A percentile compares a stretch with the other conserved stretches of the same genome.
These are phyloP conservation scores for Entomortierella lignicola DNA, from an alignment of 192 early-diverging fungal species.

Conservation along the genomic window DNA sequence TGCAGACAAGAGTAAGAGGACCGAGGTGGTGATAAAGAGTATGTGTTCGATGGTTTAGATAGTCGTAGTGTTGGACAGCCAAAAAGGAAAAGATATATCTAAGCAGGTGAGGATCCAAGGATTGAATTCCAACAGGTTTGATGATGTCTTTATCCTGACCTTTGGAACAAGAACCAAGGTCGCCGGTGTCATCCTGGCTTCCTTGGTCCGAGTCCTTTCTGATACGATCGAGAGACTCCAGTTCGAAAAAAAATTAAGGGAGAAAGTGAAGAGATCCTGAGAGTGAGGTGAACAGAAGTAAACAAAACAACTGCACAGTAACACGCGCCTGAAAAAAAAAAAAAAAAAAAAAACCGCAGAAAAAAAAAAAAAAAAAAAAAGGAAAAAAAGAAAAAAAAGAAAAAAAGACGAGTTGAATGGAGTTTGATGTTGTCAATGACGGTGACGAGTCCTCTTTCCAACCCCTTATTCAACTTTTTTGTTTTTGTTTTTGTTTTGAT, in stretches of 20 bases:
- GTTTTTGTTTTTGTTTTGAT: no score
- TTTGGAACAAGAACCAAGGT: neutral
- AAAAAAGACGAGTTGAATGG: no score
- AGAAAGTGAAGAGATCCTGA: neutral
- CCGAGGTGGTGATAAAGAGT: constrained; percentile 43
- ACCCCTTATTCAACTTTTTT: no score
- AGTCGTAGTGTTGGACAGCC: constrained; percentile 51
- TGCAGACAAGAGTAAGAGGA: constrained; percentile 46
- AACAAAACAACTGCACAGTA: no score
- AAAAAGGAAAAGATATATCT: constrained; percentile 50
- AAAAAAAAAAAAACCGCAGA: no score
- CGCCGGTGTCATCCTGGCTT: neutral
- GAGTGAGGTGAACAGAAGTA: neutral
- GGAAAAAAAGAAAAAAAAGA: no score
- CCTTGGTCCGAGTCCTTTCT: constrained; percentile 17
- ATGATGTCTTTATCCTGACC: neutral
- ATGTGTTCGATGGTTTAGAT: constrained; percentile 48
- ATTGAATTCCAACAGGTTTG: constrained; percentile 34
- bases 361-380: neutral
- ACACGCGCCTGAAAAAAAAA: no score
- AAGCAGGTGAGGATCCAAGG: constrained; percentile 28
- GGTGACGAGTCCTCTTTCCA: no score
- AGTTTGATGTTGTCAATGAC: no score
- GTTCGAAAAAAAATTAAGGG: constrained; percentile 19
- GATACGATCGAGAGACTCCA: constrained; percentile 14